phyloP scores from a whole-genome alignment of 2,329 filamentous ascomycete species.

The Exophiala oligosperma region DNA sequence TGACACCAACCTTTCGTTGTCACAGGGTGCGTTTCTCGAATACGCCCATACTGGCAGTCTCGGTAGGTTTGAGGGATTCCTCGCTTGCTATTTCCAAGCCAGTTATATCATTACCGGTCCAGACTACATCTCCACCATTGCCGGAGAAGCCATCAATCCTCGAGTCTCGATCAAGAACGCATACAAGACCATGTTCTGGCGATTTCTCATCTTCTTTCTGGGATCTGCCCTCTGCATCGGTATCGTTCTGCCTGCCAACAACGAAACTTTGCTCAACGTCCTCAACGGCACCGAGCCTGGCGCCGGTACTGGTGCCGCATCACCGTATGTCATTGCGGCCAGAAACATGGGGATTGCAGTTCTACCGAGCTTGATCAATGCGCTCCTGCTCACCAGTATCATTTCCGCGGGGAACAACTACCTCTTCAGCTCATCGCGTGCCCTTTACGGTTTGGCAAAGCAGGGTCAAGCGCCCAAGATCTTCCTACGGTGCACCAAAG shows the following conservation, averaged over 20 bases:
- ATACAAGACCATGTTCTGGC: slow-evolving; percentile 74
- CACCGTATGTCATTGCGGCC: slow-evolving; percentile 65
- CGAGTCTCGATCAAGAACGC: slow-evolving; percentile 68
- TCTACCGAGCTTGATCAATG: slow-evolving; percentile 60
- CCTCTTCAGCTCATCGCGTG: slow-evolving; percentile 55
- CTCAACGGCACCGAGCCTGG: slow-evolving; percentile 48
- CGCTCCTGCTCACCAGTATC: slow-evolving; percentile 54
- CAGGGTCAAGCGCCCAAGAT: slow-evolving; percentile 56
- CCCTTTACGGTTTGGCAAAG: slow-evolving; percentile 54
- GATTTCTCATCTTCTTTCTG: slow-evolving; percentile 72
- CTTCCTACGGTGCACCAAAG: slow-evolving; percentile 59
- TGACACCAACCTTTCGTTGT: not conserved
- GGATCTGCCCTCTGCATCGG: slow-evolving; percentile 67
- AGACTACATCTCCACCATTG: slow-evolving; percentile 61
- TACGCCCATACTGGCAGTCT: slow-evolving; percentile 61
- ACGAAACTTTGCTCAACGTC: slow-evolving; percentile 51
- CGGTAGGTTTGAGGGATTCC: slow-evolving; percentile 55
- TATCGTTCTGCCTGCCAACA: slow-evolving; percentile 67
- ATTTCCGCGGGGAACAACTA: slow-evolving; percentile 60
- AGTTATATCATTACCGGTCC: slow-evolving; percentile 65
- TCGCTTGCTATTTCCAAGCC: slow-evolving; percentile 71
- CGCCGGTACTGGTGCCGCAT: slow-evolving; percentile 53
- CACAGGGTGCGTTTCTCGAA: slow-evolving; percentile 61
- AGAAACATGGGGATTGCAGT: slow-evolving; percentile 53
- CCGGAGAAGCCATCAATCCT: slow-evolving; percentile 69